These are phyloP conservation scores for Aspergillus coremiiformis DNA, from an alignment of 495 filamentous ascomycete genomes.

Conservation along the genomic window DNA sequence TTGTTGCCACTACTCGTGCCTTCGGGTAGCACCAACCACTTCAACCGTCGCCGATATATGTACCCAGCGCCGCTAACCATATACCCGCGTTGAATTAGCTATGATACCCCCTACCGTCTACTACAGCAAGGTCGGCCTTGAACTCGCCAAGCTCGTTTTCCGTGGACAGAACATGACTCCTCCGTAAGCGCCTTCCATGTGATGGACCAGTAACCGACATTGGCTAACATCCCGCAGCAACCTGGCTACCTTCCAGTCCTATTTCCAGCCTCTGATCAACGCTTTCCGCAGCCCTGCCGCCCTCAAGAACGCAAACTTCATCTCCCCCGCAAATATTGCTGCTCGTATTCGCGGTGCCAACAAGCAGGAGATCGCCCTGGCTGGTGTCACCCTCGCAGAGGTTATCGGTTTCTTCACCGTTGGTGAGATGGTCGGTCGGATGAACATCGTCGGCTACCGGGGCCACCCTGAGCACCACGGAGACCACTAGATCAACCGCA, in stretches of 20 bases:
- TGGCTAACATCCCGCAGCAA: slow-evolving; percentile 38
- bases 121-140: slow-evolving; percentile 81
- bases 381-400: slow-evolving; percentile 75
- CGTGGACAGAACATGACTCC: slow-evolving; percentile 84
- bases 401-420: slow-evolving; percentile 95
- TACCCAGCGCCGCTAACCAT: slow-evolving; percentile 23
- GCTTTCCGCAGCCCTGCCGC: slow-evolving; percentile 57
- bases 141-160: slow-evolving; percentile 82
- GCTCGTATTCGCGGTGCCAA: slow-evolving; percentile 61
- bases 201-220: neutral
- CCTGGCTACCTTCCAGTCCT: slow-evolving; percentile 74
- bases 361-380: slow-evolving; percentile 56
- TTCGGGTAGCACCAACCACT: slow-evolving; percentile 18
- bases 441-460: slow-evolving; percentile 90
- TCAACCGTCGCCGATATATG: slow-evolving; percentile 1
- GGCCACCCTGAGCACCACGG: slow-evolving; percentile 53
- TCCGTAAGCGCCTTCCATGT: slow-evolving; percentile 60
- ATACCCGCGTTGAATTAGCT: slow-evolving; percentile 44
- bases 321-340: slow-evolving; percentile 46
- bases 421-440: slow-evolving; percentile 89
- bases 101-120: slow-evolving; percentile 80
- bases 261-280: slow-evolving; percentile 69
- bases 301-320: slow-evolving; percentile 35
- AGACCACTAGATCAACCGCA: slow-evolving; percentile 47
- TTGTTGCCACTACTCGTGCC: slow-evolving; percentile 3